Evolutionary conservation across 257 asterid genomes (phyloP).

Genomic region (Solanum pinnatisectum): DNA sequence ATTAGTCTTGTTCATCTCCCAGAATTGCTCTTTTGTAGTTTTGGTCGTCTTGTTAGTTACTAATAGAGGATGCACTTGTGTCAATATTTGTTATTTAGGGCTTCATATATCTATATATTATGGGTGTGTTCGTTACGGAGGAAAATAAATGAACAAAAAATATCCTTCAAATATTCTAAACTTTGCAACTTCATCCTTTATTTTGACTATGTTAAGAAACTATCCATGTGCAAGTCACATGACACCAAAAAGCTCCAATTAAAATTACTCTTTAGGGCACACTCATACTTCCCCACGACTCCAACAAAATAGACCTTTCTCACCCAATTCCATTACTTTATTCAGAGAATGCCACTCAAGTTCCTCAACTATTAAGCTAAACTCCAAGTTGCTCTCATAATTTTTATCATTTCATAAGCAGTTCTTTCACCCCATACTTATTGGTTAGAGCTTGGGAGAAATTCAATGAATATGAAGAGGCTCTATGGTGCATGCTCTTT

Average conservation of each 20-base stretch:
- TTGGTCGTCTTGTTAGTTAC: background rate
- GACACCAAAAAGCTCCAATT: background rate
- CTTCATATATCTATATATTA: background rate
- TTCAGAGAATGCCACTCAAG: background rate
- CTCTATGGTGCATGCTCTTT: background rate
- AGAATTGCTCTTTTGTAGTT: background rate
- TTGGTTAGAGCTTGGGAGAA: background rate
- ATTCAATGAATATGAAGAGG: background rate
- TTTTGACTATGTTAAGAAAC: background rate
- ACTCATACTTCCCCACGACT: background rate
- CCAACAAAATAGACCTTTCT: background rate
- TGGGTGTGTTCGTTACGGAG: background rate
- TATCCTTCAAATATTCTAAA: background rate
- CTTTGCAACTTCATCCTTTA: background rate
- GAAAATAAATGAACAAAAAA: background rate
- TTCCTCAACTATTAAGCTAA: background rate
- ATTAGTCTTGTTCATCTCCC: background rate
- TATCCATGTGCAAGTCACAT: background rate
- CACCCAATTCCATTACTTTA: background rate
- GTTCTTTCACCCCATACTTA: background rate
- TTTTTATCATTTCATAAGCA: no score
- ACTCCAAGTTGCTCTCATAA: background rate
- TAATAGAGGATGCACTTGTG: background rate
- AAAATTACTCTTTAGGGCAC: background rate
- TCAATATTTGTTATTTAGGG: background rate